Evolutionary conservation across 805 yeast genomes (phyloP), one percentile per base, ranked within the genome.

Genomic region (Metschnikowia hibisci): DNA sequence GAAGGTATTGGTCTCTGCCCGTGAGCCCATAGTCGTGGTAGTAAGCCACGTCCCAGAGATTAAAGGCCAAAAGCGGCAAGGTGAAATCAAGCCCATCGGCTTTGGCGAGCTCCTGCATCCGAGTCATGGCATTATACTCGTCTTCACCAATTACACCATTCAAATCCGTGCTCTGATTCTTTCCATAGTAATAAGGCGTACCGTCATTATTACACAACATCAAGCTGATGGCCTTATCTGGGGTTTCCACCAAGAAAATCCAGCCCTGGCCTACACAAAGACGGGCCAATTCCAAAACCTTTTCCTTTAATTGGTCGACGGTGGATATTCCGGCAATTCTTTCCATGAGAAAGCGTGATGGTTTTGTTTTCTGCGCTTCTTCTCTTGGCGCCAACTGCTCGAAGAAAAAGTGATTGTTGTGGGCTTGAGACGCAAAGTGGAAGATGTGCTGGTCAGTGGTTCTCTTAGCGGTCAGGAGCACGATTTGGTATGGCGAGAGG

Each of bases 1-100:
- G 77, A 52, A 93, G 74, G 64, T 85, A 93, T 41, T 76, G 71
- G 34, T 77, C 70, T 67, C 83, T 84, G 18, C 93, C 95, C 40
- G 63, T 69, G 41, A 87, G 74, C 36, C 97, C 96, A 64, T 83
- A 91, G 64, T 93, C 98, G 22, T 77, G 68, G 34, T 88, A 56
- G 62, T 83, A 93, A n/a, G 96, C 87, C 51, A 81, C 78, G 62
- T 91, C 95, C 96, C 97, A 90, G 52, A 85, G 74, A 63, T 82
- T 87, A 51, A 89, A 73, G 39, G 81, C 85, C 52, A 93, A 73
- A 35, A 93, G 66, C 6, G 93, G 95, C 52, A 89, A 69, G 18
- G 81, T 74, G 68, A 76, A 79, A 60, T 84, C 90, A 52, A 69
- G 73, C 31, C 71, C 73, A 25, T 59, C 55, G 22, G 74, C 74